A percentile compares a stretch with the other conserved stretches of the same genome.
These are phyloP conservation scores for Ceratocystis colombiana DNA, from an alignment of 2,329 filamentous ascomycete genomes.

Conservation along the genomic window DNA sequence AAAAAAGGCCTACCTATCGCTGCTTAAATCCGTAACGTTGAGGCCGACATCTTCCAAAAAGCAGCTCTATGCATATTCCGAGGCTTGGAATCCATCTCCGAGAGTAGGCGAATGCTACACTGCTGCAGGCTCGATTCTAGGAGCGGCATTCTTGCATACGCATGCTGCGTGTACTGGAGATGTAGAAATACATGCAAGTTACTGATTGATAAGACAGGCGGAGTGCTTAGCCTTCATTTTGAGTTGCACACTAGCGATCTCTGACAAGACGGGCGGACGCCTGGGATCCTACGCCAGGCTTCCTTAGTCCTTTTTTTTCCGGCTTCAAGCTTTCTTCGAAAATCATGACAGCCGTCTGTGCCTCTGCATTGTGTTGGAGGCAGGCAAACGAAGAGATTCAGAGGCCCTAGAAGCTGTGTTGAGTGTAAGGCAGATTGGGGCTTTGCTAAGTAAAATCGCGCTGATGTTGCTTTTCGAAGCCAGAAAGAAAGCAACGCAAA, in stretches of 20 bases:
- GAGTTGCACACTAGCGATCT: conserved; percentile 10
- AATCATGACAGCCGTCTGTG: background rate
- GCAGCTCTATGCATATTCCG: background rate
- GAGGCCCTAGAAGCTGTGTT: no score
- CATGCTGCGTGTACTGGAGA: no score
- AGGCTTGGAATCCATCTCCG: background rate
- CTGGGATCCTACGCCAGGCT: conserved; percentile 1
- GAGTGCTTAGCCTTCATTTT: conserved; percentile 2
- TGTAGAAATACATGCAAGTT: background rate
- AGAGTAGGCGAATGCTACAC: background rate
- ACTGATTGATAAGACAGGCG: conserved; percentile 9
- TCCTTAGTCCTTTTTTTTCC: conserved; percentile 1
- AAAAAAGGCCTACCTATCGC: background rate
- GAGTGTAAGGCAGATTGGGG: no score
- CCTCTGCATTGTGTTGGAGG: background rate
- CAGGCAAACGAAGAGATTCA: background rate
- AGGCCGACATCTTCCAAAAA: background rate
- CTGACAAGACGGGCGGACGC: conserved; percentile 9
- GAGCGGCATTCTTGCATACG: background rate
- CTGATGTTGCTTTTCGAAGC: no score
- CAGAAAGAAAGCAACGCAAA: no score
- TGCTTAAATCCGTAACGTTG: background rate
- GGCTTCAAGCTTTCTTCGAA: background rate
- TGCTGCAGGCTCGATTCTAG: background rate
- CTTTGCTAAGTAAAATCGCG: no score